Conservation (phyloP, 2,329 filamentous ascomycete species). For the Coniochaeta sp. region DNA sequence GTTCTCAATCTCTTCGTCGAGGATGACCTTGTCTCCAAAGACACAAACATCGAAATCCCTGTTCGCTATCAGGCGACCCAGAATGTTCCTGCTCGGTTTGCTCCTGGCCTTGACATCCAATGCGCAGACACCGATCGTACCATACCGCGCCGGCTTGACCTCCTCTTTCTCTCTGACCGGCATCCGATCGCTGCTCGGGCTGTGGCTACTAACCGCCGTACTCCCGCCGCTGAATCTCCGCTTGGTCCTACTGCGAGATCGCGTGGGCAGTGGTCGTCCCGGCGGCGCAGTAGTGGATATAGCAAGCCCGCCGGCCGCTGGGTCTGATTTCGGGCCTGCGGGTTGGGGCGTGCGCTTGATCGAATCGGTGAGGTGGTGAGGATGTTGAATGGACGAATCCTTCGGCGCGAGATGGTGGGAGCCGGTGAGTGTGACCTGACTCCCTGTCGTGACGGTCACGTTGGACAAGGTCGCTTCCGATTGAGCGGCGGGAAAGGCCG, state of each 20-base stretch:
- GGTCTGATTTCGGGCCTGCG: not conserved
- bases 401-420: conserved; percentile 37
- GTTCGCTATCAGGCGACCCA: conserved; percentile 85
- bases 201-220: conserved; percentile 74
- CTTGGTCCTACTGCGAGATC: conserved; percentile 62
- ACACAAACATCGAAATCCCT: conserved; percentile 94
- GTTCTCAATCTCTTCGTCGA: conserved; percentile 94
- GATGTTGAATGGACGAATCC: conserved; percentile 22
- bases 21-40: conserved; percentile 97
- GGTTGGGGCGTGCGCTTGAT: conserved; percentile 29
- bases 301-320: not conserved
- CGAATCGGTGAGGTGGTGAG: conserved; percentile 32
- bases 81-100: conserved; percentile 93
- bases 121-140: conserved; percentile 86
- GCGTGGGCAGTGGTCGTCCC: conserved; percentile 37
- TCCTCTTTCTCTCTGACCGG: conserved; percentile 52
- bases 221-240: conserved; percentile 69
- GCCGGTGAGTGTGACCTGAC: conserved; percentile 33
- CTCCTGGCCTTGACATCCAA: conserved; percentile 92
- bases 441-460: conserved; percentile 43
- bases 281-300: conserved; percentile 13
- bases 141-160: conserved; percentile 55
- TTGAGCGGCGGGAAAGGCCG: conserved; percentile 23
- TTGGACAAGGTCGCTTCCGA: conserved; percentile 44
- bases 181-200: conserved; percentile 64